A percentile compares a stretch with the other conserved stretches of the same genome.
Conservation (phyloP, 192 early-diverging fungal genomes). For the Rhizophlyctis rosea region DNA sequence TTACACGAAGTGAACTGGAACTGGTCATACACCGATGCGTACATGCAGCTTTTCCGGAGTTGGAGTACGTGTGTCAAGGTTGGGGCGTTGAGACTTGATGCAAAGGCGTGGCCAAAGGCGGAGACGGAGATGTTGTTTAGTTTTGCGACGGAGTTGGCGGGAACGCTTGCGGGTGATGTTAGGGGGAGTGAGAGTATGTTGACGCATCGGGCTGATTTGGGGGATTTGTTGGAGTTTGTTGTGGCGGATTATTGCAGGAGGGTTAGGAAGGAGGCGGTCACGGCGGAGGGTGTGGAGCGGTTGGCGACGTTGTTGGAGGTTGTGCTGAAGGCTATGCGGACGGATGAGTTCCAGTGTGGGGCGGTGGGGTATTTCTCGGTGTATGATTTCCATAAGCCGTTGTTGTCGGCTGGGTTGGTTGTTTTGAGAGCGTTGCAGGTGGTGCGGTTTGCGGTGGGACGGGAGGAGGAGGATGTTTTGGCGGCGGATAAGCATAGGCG, state of each 20-base stretch:
- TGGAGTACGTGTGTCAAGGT: slow-evolving; percentile 32
- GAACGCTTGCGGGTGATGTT: not conserved
- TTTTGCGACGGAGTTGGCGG: not conserved
- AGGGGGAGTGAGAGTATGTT: slow-evolving; percentile 7
- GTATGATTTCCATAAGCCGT: slow-evolving; percentile 20
- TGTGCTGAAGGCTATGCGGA: slow-evolving; percentile 12
- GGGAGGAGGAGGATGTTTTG: too few relatives aligned
- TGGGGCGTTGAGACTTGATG: not conserved
- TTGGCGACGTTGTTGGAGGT: not conserved
- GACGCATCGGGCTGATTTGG: slow-evolving; percentile 21
- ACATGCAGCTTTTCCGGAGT: slow-evolving; percentile 17
- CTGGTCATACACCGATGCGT: slow-evolving; percentile 28
- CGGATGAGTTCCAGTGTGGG: slow-evolving; percentile 14
- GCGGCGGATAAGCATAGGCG: too few relatives aligned
- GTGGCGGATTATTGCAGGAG: too few relatives aligned
- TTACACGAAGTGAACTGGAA: slow-evolving; percentile 20
- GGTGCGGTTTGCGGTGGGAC: too few relatives aligned
- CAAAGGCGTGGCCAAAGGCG: not conserved
- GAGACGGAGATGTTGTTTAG: too few relatives aligned
- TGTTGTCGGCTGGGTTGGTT: slow-evolving; percentile 11
- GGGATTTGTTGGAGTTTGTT: slow-evolving; percentile 14
- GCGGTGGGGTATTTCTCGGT: slow-evolving; percentile 23
- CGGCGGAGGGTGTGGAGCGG: not conserved
- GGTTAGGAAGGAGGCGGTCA: not conserved
- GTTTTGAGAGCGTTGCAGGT: slow-evolving; percentile 4